Evolutionary conservation across 495 filamentous ascomycete genomes (phyloP).

Genomic region (Lasiosphaeriaceae sp.): DNA sequence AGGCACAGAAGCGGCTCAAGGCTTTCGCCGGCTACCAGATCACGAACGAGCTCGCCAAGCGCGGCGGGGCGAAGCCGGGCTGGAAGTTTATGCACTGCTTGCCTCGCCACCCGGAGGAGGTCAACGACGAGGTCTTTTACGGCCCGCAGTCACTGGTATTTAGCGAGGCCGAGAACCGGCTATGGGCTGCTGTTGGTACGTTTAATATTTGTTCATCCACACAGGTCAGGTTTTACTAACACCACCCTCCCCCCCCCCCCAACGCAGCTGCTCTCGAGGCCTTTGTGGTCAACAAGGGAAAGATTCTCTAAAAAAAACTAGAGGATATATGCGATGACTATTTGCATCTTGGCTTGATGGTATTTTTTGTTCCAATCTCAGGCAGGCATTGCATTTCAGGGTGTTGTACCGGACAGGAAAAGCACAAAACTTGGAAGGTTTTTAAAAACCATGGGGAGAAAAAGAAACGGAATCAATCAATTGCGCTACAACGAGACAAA

Average conservation of each 20-base stretch:
- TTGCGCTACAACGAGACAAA: neutral
- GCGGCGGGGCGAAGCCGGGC: conserved; percentile 77
- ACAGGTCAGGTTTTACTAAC: neutral
- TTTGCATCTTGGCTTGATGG: neutral
- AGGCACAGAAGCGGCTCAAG: conserved; percentile 67
- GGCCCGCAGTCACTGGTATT: conserved; percentile 78
- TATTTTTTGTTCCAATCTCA: neutral
- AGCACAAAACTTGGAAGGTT: neutral
- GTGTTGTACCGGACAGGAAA: neutral
- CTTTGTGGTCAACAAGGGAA: conserved; percentile 88
- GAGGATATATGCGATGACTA: conserved; percentile 2
- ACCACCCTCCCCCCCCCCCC: conserved; percentile 3
- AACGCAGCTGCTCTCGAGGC: conserved; percentile 76
- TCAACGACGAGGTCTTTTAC: conserved; percentile 92
- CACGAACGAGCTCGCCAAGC: conserved; percentile 72
- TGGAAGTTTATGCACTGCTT: conserved; percentile 99
- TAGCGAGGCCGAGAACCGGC: conserved; percentile 86
- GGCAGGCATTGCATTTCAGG: conserved; percentile 17
- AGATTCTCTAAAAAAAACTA: conserved; percentile 35
- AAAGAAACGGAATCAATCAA: conserved; percentile 5
- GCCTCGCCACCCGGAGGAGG: conserved; percentile 91
- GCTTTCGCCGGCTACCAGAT: conserved; percentile 90
- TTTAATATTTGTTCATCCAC: conserved; percentile 1
- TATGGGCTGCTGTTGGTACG: conserved; percentile 80
- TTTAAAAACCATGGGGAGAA: neutral